These are phyloP conservation scores for Zasmidium citrigriseum DNA, from an alignment of 2,329 filamentous ascomycete species.

Conservation along the genomic window DNA sequence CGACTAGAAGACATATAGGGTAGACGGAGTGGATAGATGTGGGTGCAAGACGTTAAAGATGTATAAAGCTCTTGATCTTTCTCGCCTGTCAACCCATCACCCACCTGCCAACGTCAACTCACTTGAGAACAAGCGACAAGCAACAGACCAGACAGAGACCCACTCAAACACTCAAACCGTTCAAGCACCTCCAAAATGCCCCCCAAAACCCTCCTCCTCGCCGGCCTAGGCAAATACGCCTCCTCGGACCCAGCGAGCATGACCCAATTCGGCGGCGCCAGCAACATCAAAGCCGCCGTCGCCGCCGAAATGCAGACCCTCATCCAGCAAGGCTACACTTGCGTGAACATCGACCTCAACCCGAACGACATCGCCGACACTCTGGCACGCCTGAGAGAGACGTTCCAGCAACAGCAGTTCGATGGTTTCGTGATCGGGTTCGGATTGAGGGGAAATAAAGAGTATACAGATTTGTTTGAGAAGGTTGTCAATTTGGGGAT, in stretches of 20 bases:
- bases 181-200: conserved; percentile 5
- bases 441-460: conserved; percentile 16
- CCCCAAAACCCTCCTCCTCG: conserved; percentile 8
- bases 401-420: conserved; percentile 5
- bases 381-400: conserved; percentile 3
- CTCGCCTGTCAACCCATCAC: no score
- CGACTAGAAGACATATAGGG: no score
- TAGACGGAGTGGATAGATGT: no score
- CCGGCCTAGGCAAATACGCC: conserved; percentile 8
- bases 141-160: no score
- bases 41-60: no score
- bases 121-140: no score
- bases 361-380: conserved; percentile 2
- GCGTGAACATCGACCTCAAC: conserved; percentile 14
- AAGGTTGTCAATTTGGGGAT: conserved; percentile 13
- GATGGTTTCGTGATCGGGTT: conserved; percentile 20
- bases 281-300: neutral
- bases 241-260: conserved; percentile 5
- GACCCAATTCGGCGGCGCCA: neutral
- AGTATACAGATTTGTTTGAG: conserved; percentile 20
- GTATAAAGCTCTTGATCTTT: no score
- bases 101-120: no score
- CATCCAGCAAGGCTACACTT: conserved; percentile 12
- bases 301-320: neutral
- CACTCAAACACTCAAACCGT: no score